A percentile compares a stretch with the other conserved stretches of the same genome.
Conservation (phyloP, 2,329 filamentous ascomycete genomes). For the Botrytis hyacinthi region DNA sequence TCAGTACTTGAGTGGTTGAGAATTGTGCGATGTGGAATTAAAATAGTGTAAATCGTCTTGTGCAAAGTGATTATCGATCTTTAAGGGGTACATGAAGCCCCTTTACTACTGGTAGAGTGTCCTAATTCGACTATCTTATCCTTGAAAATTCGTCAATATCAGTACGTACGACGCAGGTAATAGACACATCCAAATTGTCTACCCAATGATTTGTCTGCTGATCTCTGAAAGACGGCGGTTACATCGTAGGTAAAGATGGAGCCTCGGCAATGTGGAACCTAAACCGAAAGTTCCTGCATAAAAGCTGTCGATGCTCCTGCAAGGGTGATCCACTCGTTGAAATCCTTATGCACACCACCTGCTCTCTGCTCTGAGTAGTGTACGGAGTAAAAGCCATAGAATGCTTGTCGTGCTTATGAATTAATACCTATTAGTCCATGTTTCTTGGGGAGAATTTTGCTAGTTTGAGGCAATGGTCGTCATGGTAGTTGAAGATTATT, state of each 20-base stretch:
- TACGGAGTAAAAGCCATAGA: not conserved
- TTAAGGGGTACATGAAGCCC: not conserved
- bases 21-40: not conserved
- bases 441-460: not conserved
- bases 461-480: not conserved
- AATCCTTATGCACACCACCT: slow-evolving; percentile 5
- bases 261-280: slow-evolving; percentile 4
- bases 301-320: slow-evolving; percentile 10
- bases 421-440: not conserved
- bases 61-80: not conserved
- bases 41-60: not conserved
- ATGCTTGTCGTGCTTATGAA: not conserved
- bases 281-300: slow-evolving; percentile 17
- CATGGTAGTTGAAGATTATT: not conserved
- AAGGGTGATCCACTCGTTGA: slow-evolving; percentile 5
- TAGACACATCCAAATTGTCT: not conserved
- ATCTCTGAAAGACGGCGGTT: slow-evolving; percentile 9
- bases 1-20: not conserved
- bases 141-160: not conserved
- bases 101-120: not conserved
- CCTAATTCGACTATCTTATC: not conserved
- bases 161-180: not conserved
- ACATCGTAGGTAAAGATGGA: not conserved
- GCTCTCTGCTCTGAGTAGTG: slow-evolving; percentile 2
- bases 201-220: slow-evolving; percentile 3